These are phyloP conservation scores for Candida easanensis DNA, from an alignment of 805 yeast genomes.

Conservation along the genomic window DNA sequence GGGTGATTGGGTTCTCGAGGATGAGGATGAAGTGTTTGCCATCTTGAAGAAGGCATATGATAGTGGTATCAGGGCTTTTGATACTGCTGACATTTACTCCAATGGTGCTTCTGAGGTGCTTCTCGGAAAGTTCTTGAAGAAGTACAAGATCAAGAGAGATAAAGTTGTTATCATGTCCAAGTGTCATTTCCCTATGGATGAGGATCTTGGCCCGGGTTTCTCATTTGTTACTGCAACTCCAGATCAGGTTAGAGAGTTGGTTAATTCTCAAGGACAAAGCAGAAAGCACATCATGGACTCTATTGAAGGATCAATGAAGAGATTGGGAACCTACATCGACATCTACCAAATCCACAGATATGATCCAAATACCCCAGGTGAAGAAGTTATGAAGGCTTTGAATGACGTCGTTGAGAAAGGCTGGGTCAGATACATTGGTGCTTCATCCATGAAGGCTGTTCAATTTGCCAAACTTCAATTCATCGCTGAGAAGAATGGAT, in stretches of 20 bases:
- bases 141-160: constrained; percentile 49
- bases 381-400: constrained; percentile 52
- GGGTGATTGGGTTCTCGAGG: constrained; percentile 45
- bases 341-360: constrained; percentile 56
- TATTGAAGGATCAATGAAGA: constrained; percentile 37
- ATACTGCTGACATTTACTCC: constrained; percentile 48
- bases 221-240: constrained; percentile 9
- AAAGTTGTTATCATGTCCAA: constrained; percentile 54
- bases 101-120: constrained; percentile 46
- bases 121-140: constrained; percentile 49
- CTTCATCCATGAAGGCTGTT: constrained; percentile 56
- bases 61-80: constrained; percentile 44
- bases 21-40: constrained; percentile 42
- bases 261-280: constrained; percentile 40
- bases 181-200: constrained; percentile 21
- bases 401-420: constrained; percentile 49
- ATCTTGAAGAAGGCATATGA: constrained; percentile 46
- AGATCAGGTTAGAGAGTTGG: constrained; percentile 18
- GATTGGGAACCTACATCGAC: constrained; percentile 53
- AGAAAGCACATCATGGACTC: constrained; percentile 46
- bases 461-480: constrained; percentile 54
- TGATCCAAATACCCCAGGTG: constrained; percentile 45
- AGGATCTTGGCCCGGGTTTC: constrained; percentile 8
- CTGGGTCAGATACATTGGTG: constrained; percentile 56
- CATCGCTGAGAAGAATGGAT: constrained; percentile 53